A percentile compares a stretch with the other conserved stretches of the same genome.
Conservation (phyloP, 345 rosid species). For the Salix suchowensis region DNA sequence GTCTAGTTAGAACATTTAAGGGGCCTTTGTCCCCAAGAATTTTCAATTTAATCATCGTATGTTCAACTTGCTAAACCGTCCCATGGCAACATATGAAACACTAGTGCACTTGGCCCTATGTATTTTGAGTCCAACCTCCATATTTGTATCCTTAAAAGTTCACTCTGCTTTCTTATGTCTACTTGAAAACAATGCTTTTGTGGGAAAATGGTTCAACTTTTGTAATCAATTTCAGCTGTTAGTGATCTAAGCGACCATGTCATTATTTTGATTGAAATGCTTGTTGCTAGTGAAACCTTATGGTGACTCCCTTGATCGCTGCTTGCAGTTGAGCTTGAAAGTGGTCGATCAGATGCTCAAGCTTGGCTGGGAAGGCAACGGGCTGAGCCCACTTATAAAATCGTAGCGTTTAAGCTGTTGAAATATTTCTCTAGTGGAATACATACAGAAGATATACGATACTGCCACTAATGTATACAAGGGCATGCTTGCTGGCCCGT, state of each 20-base stretch:
- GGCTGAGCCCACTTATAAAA: slow-evolving; percentile 58
- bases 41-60: not conserved
- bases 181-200: not conserved
- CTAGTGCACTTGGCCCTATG: not conserved
- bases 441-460: not conserved
- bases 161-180: not conserved
- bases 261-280: not conserved
- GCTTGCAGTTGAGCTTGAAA: slow-evolving; percentile 77
- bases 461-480: not conserved
- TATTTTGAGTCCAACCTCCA: not conserved
- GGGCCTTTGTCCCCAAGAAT: not conserved
- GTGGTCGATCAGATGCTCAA: slow-evolving; percentile 93
- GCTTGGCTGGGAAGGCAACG: slow-evolving; percentile 98
- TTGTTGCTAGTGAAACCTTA: not conserved
- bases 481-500: slow-evolving; percentile 9
- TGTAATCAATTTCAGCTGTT: not conserved
- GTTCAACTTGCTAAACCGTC: not conserved
- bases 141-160: not conserved
- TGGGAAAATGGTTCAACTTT: not conserved
- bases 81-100: not conserved
- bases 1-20: not conserved
- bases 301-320: not conserved
- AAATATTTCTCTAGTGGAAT: slow-evolving; percentile 10
- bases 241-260: not conserved
- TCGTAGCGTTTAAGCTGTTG: slow-evolving; percentile 23